These are phyloP conservation scores for Helicostylum pulchrum DNA, from an alignment of 192 early-diverging fungal species.

Conservation along the genomic window DNA sequence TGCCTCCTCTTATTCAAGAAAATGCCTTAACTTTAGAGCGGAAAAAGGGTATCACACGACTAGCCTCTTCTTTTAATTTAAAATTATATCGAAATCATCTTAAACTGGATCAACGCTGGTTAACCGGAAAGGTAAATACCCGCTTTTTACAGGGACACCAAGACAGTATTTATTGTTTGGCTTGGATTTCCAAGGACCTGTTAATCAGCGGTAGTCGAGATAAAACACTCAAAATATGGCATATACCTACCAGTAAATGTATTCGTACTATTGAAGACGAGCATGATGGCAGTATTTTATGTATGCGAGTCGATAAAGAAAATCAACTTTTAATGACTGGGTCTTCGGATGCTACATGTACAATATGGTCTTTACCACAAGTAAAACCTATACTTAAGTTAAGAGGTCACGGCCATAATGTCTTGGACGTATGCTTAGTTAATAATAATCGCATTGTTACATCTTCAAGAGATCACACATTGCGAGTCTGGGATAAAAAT, in stretches of 20 bases:
- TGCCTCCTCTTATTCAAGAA: background rate
- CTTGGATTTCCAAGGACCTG: conserved; percentile 63
- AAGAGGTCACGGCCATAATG: conserved; percentile 73
- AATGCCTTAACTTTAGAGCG: background rate
- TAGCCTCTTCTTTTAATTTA: background rate
- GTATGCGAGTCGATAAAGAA: conserved; percentile 70
- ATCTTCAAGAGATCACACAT: conserved; percentile 91
- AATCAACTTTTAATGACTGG: conserved; percentile 71
- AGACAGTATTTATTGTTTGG: conserved; percentile 90
- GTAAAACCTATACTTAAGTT: conserved; percentile 48
- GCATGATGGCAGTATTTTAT: conserved; percentile 70
- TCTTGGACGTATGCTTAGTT: conserved; percentile 83
- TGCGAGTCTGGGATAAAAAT: conserved; percentile 79
- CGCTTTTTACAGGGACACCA: conserved; percentile 70
- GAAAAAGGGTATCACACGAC: background rate
- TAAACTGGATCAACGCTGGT: conserved; percentile 61
- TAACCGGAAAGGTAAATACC: conserved; percentile 36
- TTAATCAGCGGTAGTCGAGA: conserved; percentile 80
- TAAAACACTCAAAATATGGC: conserved; percentile 80
- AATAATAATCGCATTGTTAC: conserved; percentile 63
- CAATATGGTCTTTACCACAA: conserved; percentile 73
- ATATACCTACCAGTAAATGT: conserved; percentile 56
- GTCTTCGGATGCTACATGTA: conserved; percentile 81
- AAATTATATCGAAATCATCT: conserved; percentile 68
- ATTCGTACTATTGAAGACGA: conserved; percentile 52